Evolutionary conservation across 306 rosid species (phyloP).

Genomic region (Herpetospermum pedunculosum): DNA sequence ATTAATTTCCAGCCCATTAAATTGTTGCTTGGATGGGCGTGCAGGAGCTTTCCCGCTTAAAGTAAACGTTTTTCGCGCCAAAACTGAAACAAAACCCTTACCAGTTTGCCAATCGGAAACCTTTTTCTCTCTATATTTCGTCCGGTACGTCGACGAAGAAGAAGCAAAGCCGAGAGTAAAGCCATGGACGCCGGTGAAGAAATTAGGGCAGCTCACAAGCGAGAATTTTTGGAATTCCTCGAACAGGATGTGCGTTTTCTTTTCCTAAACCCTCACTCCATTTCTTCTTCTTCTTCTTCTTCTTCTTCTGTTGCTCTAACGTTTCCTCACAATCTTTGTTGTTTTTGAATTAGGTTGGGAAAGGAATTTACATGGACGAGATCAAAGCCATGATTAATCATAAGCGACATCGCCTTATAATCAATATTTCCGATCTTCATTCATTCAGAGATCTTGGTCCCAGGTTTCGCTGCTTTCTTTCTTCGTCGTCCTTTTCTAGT

Average conservation of each 20-base stretch:
- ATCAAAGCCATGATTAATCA: constrained; percentile 76
- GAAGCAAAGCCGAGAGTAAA: not conserved
- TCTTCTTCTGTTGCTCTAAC: not conserved
- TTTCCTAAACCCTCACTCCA: not conserved
- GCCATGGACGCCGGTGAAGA: constrained; percentile 79
- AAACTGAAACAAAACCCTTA: not conserved
- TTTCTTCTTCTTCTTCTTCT: constrained; percentile 7
- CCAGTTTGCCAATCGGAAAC: not conserved
- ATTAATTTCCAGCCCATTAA: not conserved
- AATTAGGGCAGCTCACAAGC: constrained; percentile 83
- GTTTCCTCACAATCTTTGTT: not conserved
- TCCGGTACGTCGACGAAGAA: constrained; percentile 9
- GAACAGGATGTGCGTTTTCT: constrained; percentile 60
- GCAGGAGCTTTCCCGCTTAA: not conserved
- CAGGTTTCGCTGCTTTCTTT: constrained; percentile 26
- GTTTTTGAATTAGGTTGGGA: constrained; percentile 25
- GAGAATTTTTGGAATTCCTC: constrained; percentile 71
- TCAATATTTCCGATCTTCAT: constrained; percentile 92
- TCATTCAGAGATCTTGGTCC: constrained; percentile 68
- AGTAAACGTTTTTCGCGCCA: not conserved
- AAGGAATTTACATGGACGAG: constrained; percentile 64
- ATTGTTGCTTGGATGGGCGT: not conserved
- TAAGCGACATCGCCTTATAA: constrained; percentile 74
- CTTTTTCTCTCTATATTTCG: constrained; percentile 4
- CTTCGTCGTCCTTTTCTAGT: not conserved